Percentiles rank a stretch among this genome's conserved stretches.
Evolutionary conservation across 2,329 filamentous ascomycete genomes (phyloP).

Genomic region (Biscogniauxia mediterranea): DNA sequence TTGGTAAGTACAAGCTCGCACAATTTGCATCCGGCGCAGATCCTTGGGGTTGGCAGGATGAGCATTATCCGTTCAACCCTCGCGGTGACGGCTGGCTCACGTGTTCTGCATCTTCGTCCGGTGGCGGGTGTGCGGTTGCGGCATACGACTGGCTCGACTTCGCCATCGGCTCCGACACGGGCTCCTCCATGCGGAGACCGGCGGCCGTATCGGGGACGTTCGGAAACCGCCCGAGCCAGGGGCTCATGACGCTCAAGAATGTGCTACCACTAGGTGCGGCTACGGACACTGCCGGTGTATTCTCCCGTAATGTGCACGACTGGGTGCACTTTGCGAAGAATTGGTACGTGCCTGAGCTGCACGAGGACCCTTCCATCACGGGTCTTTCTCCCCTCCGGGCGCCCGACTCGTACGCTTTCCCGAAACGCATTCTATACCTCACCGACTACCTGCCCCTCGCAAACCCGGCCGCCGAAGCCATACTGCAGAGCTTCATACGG

Average conservation of each 20-base stretch:
- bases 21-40: slow-evolving; percentile 34
- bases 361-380: slow-evolving; percentile 35
- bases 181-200: slow-evolving; percentile 27
- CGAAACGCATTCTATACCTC: slow-evolving; percentile 39
- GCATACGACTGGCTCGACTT: slow-evolving; percentile 41
- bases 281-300: slow-evolving; percentile 30
- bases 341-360: slow-evolving; percentile 37
- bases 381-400: slow-evolving; percentile 36
- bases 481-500: slow-evolving; percentile 37
- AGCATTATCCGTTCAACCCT: slow-evolving; percentile 35
- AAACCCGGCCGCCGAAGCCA: slow-evolving; percentile 38
- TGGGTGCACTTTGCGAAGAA: slow-evolving; percentile 37
- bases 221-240: slow-evolving; percentile 30
- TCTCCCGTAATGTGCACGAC: slow-evolving; percentile 21
- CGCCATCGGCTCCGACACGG: slow-evolving; percentile 36
- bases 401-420: slow-evolving; percentile 34
- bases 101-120: slow-evolving; percentile 32
- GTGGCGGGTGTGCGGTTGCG: slow-evolving; percentile 33
- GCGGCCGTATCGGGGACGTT: slow-evolving; percentile 29
- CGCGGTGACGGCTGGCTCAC: slow-evolving; percentile 36
- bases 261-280: slow-evolving; percentile 26
- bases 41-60: slow-evolving; percentile 23
- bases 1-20: slow-evolving; percentile 36
- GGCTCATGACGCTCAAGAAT: slow-evolving; percentile 22
- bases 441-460: slow-evolving; percentile 40